Evolutionary conservation across 148 eudicot genomes (phyloP).

Genomic region (Gaultheria prostrata): DNA sequence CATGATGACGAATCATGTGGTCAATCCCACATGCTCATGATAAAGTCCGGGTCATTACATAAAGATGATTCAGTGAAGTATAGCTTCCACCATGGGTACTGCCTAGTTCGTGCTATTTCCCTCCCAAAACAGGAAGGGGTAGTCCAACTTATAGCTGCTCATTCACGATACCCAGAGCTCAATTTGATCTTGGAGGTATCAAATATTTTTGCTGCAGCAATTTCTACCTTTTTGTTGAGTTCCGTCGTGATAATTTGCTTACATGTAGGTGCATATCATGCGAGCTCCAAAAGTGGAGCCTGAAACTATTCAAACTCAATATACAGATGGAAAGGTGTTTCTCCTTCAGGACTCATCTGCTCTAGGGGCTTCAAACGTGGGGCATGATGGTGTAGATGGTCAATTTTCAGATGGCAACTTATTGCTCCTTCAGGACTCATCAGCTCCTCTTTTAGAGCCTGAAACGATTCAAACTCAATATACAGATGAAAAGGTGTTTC

Average conservation of each 20-base stretch:
- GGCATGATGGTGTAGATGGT: constrained; percentile 6
- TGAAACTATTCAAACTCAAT: constrained; percentile 10
- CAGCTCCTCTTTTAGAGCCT: not conserved
- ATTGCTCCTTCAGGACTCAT: constrained; percentile 19
- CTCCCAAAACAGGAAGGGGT: constrained; percentile 49
- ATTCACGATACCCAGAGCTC: constrained; percentile 52
- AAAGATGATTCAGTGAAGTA: constrained; percentile 37
- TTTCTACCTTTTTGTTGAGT: not conserved
- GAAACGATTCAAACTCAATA: constrained; percentile 9
- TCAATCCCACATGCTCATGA: constrained; percentile 36
- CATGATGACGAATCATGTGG: constrained; percentile 44
- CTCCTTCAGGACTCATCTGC: constrained; percentile 17
- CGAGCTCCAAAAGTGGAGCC: constrained; percentile 17
- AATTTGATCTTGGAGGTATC: constrained; percentile 47
- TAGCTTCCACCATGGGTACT: constrained; percentile 48
- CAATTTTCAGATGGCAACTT: constrained; percentile 14
- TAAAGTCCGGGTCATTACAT: constrained; percentile 32
- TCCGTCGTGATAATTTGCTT: not conserved
- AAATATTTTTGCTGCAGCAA: not conserved
- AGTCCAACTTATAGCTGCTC: constrained; percentile 42
- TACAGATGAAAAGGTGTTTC: constrained; percentile 18
- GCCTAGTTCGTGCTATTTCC: constrained; percentile 47
- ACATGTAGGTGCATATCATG: constrained; percentile 33
- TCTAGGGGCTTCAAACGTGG: constrained; percentile 11
- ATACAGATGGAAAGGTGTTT: constrained; percentile 18